Evolutionary conservation across 345 rosid species (phyloP).

Genomic region (Orychophragmus violaceus): DNA sequence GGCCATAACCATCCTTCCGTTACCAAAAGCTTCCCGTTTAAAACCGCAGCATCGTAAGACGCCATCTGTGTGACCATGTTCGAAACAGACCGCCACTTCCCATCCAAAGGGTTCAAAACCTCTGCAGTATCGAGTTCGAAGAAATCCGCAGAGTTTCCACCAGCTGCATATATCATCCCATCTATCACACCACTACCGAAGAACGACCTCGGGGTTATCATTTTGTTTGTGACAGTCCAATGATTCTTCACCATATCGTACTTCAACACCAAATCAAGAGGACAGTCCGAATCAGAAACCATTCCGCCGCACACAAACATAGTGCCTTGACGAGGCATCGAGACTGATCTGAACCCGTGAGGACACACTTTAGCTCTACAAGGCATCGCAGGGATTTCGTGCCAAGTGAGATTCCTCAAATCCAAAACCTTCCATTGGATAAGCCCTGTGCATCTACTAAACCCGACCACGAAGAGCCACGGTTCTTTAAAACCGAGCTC

Average conservation of each 20-base stretch:
- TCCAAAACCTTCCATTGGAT: conserved; percentile 82
- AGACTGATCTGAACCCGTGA: conserved; percentile 63
- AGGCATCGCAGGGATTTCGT: conserved; percentile 76
- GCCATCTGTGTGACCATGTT: conserved; percentile 78
- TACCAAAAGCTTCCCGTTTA: conserved; percentile 71
- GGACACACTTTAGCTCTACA: conserved; percentile 76
- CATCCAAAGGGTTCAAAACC: conserved; percentile 61
- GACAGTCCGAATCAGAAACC: conserved; percentile 72
- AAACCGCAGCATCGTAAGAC: conserved; percentile 73
- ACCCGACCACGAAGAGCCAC: conserved; percentile 78
- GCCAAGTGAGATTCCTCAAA: conserved; percentile 68
- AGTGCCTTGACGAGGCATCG: conserved; percentile 52
- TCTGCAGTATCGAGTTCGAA: conserved; percentile 71
- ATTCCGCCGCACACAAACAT: conserved; percentile 84
- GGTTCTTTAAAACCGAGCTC: conserved; percentile 70
- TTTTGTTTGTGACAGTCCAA: conserved; percentile 62
- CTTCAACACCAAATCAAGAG: conserved; percentile 71
- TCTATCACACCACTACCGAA: conserved; percentile 66
- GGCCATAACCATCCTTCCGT: conserved; percentile 98
- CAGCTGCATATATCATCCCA: conserved; percentile 78
- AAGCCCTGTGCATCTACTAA: conserved; percentile 66
- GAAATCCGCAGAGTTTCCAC: conserved; percentile 66
- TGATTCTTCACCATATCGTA: conserved; percentile 74
- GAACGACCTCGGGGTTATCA: conserved; percentile 70
- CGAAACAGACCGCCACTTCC: conserved; percentile 54